Evolutionary conservation across 2,329 filamentous ascomycete species (phyloP).

Genomic region (Fusarium foetens): DNA sequence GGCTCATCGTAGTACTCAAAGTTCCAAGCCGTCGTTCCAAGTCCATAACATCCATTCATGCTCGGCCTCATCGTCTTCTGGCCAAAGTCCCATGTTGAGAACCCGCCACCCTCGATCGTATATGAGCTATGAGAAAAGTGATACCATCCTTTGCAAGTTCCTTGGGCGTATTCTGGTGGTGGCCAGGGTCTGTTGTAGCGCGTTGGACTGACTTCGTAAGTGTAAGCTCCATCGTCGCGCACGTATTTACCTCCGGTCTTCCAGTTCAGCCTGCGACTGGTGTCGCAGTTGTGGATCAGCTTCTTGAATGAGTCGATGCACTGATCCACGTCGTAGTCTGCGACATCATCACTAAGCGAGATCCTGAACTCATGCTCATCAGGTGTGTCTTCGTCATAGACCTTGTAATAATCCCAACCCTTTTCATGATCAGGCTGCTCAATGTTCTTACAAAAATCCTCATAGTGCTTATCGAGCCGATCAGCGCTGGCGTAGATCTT

Average conservation of each 20-base stretch:
- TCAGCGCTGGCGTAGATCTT: constrained; percentile 2
- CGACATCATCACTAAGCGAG: rapidly evolving
- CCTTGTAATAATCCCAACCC: background rate
- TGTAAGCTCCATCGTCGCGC: background rate
- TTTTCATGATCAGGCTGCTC: background rate
- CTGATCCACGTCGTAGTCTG: background rate
- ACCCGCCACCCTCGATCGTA: background rate
- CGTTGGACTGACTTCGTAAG: background rate
- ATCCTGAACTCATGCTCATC: constrained; percentile 12
- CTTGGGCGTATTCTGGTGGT: background rate
- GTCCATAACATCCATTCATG: background rate
- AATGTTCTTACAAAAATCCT: background rate
- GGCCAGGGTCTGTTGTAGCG: background rate
- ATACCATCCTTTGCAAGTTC: background rate
- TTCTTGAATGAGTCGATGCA: constrained; percentile 13
- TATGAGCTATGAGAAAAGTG: background rate
- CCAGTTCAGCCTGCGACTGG: background rate
- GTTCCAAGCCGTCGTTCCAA: background rate
- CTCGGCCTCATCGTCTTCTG: constrained; percentile 6
- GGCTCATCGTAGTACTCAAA: constrained; percentile 13
- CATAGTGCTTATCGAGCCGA: background rate
- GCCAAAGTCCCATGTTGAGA: constrained; percentile 1
- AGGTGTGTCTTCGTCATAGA: background rate
- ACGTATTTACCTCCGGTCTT: background rate
- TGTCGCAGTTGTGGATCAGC: constrained; percentile 1